phyloP scores from a whole-genome alignment of 140 eudicot genomes.

The Cichorium intybus region DNA sequence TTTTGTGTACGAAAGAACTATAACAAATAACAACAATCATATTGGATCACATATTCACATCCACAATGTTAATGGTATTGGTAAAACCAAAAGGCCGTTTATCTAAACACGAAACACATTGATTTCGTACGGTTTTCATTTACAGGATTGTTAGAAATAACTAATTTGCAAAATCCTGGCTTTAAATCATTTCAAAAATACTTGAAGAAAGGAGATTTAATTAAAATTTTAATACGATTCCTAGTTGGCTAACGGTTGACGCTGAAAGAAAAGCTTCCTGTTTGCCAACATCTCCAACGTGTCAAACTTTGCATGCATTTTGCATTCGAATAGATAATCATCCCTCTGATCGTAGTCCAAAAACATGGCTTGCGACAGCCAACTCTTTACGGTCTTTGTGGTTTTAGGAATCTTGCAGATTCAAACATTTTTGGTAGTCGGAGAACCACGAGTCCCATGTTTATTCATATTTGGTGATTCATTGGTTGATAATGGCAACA shows the following conservation, averaged over 20 bases:
- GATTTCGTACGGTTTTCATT: background rate
- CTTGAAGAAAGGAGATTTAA: background rate
- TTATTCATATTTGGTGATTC: conserved; percentile 52
- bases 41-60: background rate
- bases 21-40: background rate
- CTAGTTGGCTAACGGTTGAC: background rate
- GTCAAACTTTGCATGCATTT: background rate
- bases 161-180: background rate
- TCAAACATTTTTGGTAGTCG: background rate
- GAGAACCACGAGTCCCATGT: conserved; percentile 35
- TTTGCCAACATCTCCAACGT: background rate
- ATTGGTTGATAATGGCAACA: conserved; percentile 44
- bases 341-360: background rate
- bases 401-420: background rate
- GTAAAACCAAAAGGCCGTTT: background rate
- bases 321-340: background rate
- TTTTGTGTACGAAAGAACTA: background rate
- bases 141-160: background rate
- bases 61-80: background rate
- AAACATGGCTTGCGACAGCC: background rate
- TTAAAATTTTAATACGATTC: background rate
- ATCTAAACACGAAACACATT: background rate
- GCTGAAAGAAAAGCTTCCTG: background rate
- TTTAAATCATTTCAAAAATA: background rate
- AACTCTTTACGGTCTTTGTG: background rate